Evolutionary conservation across 179 eudicot species (phyloP), one percentile per base, ranked within the genome.

Genomic region (Silene coronaria): DNA sequence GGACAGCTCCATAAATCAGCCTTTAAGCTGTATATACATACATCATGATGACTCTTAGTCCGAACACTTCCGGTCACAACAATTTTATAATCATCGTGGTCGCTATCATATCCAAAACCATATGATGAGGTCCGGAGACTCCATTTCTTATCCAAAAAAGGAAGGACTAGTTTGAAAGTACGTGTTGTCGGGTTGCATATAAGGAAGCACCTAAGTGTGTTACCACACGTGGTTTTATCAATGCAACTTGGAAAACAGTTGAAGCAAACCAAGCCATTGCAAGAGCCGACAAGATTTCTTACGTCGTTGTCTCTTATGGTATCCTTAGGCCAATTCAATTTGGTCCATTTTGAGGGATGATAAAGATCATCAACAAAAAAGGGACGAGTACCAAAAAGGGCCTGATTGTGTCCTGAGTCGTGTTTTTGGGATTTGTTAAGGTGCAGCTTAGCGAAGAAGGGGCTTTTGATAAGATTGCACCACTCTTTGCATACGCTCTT

Each of bases 401-500:
- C 0, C 9, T 21, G 68, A 26, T 30, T 64, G 21, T 3, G 38
- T 11, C 1, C 42, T 24, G 38, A 64, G 13, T 30, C 10, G n/a
- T 38, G 14, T 30, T 64, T 30, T 30, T 30, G 70, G 70, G 70
- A 28, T 17, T 28, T 65, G 42, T 65, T 17, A 36, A 38, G 27
- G 22, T 68, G 55, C 6, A 42, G 57, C 0, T 38, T 48, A 21
- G 0, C 2, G 57, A 68, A 38, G 12, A 36, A 2, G 17, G 71
- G 13, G 53, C 53, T 30, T 30, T 30, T 30, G 72, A 68, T 68
- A 23, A 68, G 55, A 68, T 36, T 36, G 55, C 19, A 68, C 57
- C 72, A 68, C 2, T 68, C 72, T 38, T 68, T 68, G 72, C 72
- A 36, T 22, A 68, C 72, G 8, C 28, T 2, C n/a, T 68, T 30